Base-by-base conservation (phyloP, 345 rosid species). In the Gossypium australe region DNA sequence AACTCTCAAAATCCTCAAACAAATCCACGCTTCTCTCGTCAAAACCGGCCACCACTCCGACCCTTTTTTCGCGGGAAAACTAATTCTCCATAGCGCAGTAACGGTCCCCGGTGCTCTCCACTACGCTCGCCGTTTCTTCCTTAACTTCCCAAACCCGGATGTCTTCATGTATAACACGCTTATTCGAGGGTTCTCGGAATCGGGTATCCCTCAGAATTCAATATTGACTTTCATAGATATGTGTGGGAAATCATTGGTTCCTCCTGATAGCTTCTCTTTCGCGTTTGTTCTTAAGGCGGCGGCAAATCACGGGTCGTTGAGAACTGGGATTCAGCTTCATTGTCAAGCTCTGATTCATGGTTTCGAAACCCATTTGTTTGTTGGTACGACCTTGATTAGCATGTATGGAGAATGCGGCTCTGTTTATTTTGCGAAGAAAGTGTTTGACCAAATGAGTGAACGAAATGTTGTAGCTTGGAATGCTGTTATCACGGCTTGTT, bases 111-210 rank as follows among this genome's bases (percentile, higher is more conserved):
- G 67, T 48, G 80, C 86, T 67, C 80, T 89, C 49, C 82, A 74
- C 24, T 83, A 92, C 65, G 92, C 92, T 74, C 72, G 57, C 16
- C 70, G 83, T 57, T 79, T 92, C 68, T 80, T 92, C 67, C 76
- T 78, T 82, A 68, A 79, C 75, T 79, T 82, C 53, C 88, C 78
- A 2, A 59, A 76, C 17, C 93, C 93, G 0, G 93, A 92, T 78
- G 81, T 81, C 6, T 88, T 92, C 86, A 88, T 92, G 93, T 88
- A 84, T 87, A 92, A 92, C 74, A 79, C 90, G 20, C 82, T 92
- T 52, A 84, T 90, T 52, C 84, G 97, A 27, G 97, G 90, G 20
- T 84, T 87, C 51, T 81, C 84, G 17, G 87, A 87, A 57, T 85
- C 97, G 2, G 82, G 79, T 2, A 51, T 61, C 24, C 90, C 97